Evolutionary conservation across 768 basidiomycete genomes (phyloP).

Genomic region (Naganishia onofrii): DNA sequence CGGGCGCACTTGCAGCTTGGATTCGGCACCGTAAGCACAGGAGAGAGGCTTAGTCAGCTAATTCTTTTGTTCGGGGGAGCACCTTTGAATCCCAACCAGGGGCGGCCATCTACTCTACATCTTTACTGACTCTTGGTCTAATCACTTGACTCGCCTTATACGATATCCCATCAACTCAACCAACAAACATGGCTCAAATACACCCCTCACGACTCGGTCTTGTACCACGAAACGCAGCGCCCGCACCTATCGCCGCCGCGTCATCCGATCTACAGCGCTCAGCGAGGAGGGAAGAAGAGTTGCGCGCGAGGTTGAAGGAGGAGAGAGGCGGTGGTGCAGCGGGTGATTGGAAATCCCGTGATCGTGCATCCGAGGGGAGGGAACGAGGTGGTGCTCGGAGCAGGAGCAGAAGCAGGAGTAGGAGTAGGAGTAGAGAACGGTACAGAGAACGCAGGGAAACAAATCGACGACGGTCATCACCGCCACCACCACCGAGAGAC

Average conservation of each 20-base stretch:
- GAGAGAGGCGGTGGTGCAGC: neutral
- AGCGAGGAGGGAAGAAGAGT: slow-evolving; percentile 4
- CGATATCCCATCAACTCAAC: too few species aligned
- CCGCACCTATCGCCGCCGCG: too few species aligned
- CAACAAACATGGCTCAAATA: slow-evolving; percentile 6
- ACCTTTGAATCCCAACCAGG: too few species aligned
- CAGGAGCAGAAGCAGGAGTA: neutral
- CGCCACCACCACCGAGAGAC: neutral
- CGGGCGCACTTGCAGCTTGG: too few species aligned
- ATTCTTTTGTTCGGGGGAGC: too few species aligned
- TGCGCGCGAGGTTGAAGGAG: slow-evolving; percentile 14
- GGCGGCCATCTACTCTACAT: too few species aligned
- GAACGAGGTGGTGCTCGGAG: neutral
- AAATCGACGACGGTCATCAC: neutral
- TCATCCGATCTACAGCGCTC: neutral
- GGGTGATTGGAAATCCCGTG: neutral
- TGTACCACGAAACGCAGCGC: neutral
- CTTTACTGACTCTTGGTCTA: too few species aligned
- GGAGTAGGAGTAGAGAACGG: neutral
- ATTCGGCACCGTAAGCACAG: too few species aligned
- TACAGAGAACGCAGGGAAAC: neutral
- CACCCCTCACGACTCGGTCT: slow-evolving; percentile 11
- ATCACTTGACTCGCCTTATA: too few species aligned
- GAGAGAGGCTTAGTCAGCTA: too few species aligned
- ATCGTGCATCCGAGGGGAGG: neutral